Conservation (phyloP, 1,284 basidiomycete genomes). For the Pisolithus thermaeus region DNA sequence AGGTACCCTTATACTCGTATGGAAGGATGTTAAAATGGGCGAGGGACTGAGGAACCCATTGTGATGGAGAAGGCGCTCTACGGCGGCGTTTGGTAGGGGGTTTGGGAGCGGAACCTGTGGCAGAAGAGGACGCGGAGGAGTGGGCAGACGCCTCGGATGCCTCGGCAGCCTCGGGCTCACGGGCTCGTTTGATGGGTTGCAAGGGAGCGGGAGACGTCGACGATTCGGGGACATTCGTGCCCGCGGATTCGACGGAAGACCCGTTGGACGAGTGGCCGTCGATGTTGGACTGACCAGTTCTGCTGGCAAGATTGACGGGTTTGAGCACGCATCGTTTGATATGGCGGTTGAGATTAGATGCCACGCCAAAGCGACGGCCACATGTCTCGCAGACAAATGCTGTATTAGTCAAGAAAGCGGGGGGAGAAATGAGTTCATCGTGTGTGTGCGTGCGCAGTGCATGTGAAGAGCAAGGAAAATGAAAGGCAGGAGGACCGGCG, state of each 20-base stretch:
- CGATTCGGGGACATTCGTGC: too few species aligned
- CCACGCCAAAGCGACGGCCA: slow-evolving; percentile 68
- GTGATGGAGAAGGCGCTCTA: slow-evolving; percentile 61
- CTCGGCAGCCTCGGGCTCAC: background rate
- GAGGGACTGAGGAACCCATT: slow-evolving; percentile 66
- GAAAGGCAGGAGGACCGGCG: background rate
- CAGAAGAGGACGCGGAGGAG: background rate
- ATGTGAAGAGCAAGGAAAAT: background rate
- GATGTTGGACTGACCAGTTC: slow-evolving; percentile 15
- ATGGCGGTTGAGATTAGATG: slow-evolving; percentile 71
- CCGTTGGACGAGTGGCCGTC: background rate
- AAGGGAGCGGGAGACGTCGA: background rate
- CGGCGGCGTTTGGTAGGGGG: slow-evolving; percentile 50
- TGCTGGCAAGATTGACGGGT: slow-evolving; percentile 24
- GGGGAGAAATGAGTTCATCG: background rate
- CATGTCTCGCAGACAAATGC: slow-evolving; percentile 70
- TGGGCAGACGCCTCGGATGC: too few species aligned
- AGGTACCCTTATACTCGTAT: slow-evolving; percentile 41
- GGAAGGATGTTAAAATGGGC: slow-evolving; percentile 52
- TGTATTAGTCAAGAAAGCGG: slow-evolving; percentile 20
- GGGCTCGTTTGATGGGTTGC: background rate
- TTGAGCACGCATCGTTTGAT: slow-evolving; percentile 50
- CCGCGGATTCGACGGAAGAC: background rate
- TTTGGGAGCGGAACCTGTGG: slow-evolving; percentile 10
- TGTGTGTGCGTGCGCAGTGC: background rate